A percentile compares a stretch with the other conserved stretches of the same genome.
These are phyloP conservation scores for Rhododendron vialii DNA, from an alignment of 148 eudicot genomes.

Conservation along the genomic window DNA sequence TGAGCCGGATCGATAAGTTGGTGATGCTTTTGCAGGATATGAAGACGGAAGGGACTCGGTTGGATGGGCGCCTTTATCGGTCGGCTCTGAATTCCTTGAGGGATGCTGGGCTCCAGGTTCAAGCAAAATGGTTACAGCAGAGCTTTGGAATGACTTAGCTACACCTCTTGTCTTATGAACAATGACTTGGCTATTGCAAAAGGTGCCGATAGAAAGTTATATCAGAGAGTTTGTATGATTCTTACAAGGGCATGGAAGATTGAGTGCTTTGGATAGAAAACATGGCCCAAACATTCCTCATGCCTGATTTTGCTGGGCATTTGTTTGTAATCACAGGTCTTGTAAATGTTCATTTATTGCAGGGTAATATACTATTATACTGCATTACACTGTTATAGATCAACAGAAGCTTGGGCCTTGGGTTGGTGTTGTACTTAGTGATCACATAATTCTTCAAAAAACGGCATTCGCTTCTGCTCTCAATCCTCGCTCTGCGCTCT, in stretches of 20 bases:
- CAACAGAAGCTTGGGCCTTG: background rate
- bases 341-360: background rate
- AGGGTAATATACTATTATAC: background rate
- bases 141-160: slow-evolving; percentile 3
- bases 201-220: background rate
- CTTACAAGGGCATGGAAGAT: background rate
- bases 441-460: too few species aligned
- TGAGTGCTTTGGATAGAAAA: background rate
- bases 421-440: background rate
- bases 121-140: slow-evolving; percentile 63
- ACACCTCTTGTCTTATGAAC: background rate
- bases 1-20: slow-evolving; percentile 56
- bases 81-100: slow-evolving; percentile 75
- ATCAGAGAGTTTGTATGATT: background rate
- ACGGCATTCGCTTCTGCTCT: too few species aligned
- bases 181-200: background rate
- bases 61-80: slow-evolving; percentile 70
- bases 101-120: slow-evolving; percentile 73
- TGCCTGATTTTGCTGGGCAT: background rate
- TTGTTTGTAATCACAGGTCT: background rate
- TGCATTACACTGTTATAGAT: background rate
- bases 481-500: too few species aligned
- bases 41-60: slow-evolving; percentile 49
- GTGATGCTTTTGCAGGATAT: slow-evolving; percentile 71
- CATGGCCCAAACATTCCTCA: background rate